Conservation (phyloP, 1,284 basidiomycete genomes). For the Irpex sp. region DNA sequence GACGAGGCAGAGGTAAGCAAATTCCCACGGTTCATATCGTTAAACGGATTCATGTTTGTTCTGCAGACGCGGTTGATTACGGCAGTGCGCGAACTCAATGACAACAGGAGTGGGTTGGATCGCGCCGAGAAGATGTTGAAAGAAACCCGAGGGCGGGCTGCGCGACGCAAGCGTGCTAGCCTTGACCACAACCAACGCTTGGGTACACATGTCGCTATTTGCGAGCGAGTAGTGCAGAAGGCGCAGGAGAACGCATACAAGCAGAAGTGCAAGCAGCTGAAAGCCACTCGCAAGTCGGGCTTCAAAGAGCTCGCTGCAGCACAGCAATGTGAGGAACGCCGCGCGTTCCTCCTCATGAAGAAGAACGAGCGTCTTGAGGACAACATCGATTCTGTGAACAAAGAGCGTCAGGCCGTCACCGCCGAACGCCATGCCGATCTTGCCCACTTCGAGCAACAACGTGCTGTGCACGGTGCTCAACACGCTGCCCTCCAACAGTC, state of each 20-base stretch:
- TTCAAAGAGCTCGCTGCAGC: background rate
- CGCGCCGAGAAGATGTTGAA: too few relatives aligned
- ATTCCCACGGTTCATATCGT: too few relatives aligned
- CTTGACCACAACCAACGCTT: background rate
- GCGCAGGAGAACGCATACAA: background rate
- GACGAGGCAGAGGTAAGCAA: too few relatives aligned
- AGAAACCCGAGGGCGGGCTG: too few relatives aligned
- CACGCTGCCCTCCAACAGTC: background rate
- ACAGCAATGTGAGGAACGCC: background rate
- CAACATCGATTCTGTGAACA: background rate
- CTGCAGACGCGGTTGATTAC: too few relatives aligned
- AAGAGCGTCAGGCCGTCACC: background rate
- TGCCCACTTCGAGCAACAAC: background rate
- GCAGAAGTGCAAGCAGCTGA: background rate
- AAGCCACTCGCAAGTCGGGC: background rate
- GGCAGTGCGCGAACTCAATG: too few relatives aligned
- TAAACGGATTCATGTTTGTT: too few relatives aligned
- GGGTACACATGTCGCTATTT: background rate
- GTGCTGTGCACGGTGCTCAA: background rate
- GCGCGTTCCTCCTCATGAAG: background rate
- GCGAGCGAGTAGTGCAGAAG: background rate
- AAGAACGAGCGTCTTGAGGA: background rate
- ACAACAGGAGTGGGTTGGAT: too few relatives aligned
- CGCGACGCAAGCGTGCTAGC: too few relatives aligned
- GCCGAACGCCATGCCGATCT: background rate